phyloP scores from a whole-genome alignment of 495 filamentous ascomycete genomes.

The Aspergillus sclerotioniger region DNA sequence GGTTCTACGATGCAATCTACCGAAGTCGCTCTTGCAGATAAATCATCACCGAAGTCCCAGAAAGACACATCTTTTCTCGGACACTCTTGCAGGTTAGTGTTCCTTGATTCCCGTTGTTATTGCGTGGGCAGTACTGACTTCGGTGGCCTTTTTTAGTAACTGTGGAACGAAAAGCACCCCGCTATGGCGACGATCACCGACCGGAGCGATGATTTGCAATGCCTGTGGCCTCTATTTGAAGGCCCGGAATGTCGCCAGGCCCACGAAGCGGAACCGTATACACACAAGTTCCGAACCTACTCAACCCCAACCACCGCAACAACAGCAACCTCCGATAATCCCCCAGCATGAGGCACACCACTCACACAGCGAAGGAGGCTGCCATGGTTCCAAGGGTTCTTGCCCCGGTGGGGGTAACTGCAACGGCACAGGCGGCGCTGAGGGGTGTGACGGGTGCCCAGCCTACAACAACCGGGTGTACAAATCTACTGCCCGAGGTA shows the following conservation, averaged over 20 bases:
- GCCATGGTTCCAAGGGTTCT: constrained; percentile 63
- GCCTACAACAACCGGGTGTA: constrained; percentile 96
- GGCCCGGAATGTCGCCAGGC: constrained; percentile 83
- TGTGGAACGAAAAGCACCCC: constrained; percentile 92
- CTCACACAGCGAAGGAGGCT: constrained; percentile 34
- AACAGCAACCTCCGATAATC: constrained; percentile 6
- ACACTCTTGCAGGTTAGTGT: constrained; percentile 55
- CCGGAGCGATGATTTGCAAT: constrained; percentile 94
- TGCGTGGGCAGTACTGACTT: constrained; percentile 3
- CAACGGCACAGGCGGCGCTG: constrained; percentile 95
- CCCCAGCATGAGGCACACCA: constrained; percentile 17
- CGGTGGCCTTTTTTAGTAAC: constrained; percentile 59
- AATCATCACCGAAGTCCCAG: constrained; percentile 34
- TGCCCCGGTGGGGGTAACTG: constrained; percentile 94
- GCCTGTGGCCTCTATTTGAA: constrained; percentile 95
- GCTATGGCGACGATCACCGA: constrained; percentile 90
- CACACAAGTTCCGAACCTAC: constrained; percentile 35
- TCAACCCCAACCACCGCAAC: constrained; percentile 13
- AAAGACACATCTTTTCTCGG: constrained; percentile 46
- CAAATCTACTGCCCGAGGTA: constrained; percentile 60
- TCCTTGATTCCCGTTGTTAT: neutral
- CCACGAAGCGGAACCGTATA: constrained; percentile 75
- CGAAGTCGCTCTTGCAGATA: constrained; percentile 17
- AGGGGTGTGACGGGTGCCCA: constrained; percentile 92
- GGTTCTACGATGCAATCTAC: constrained; percentile 8